These are phyloP conservation scores for Nematodospora anomalae DNA, from an alignment of 1,139 yeast species.

Conservation along the genomic window DNA sequence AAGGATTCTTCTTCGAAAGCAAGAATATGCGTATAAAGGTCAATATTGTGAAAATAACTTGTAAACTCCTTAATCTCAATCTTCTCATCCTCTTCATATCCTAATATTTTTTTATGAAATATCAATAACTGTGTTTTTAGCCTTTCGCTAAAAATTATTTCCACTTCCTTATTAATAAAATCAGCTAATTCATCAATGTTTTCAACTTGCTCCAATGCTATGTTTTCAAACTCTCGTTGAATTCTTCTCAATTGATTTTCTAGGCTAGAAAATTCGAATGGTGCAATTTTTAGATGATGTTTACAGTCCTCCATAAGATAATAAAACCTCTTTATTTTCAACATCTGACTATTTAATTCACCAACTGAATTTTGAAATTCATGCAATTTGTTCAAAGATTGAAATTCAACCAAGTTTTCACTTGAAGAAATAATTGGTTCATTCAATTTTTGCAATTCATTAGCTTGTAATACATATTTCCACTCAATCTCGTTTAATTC, in stretches of 20 bases:
- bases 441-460: constrained; percentile 35
- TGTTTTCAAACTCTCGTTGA: constrained; percentile 42
- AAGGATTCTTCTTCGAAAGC: constrained; percentile 45
- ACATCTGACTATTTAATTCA: constrained; percentile 29
- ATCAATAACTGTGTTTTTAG: constrained; percentile 15
- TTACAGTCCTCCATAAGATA: constrained; percentile 21
- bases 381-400: constrained; percentile 38
- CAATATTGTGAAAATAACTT: constrained; percentile 7
- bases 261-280: constrained; percentile 23
- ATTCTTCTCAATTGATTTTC: constrained; percentile 26
- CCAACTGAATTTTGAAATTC: constrained; percentile 38
- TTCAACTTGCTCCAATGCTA: constrained; percentile 43
- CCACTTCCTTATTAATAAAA: constrained; percentile 41
- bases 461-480: constrained; percentile 54
- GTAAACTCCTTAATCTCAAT: constrained; percentile 11
- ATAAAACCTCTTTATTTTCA: constrained; percentile 29
- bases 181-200: constrained; percentile 38
- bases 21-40: constrained; percentile 32
- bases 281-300: constrained; percentile 27
- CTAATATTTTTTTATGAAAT: constrained; percentile 7
- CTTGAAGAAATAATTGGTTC: constrained; percentile 13
- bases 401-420: constrained; percentile 36
- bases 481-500: constrained; percentile 47
- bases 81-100: constrained; percentile 2
- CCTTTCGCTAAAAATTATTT: constrained; percentile 27